These are phyloP conservation scores for Adansonia madagascariensis DNA, from an alignment of 441 rosid species.

Conservation along the genomic window DNA sequence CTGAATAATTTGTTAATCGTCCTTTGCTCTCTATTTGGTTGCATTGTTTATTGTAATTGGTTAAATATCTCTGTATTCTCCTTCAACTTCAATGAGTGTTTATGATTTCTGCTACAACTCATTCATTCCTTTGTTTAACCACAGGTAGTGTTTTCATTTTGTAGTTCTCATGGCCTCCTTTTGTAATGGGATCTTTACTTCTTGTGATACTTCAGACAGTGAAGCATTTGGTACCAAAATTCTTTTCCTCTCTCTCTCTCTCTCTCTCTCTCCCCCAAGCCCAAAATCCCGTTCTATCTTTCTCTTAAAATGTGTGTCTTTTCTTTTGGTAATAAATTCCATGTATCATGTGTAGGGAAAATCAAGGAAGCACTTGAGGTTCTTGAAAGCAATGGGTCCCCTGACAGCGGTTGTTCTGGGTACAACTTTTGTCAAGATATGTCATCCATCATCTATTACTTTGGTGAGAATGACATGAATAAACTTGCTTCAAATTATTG, in stretches of 20 bases:
- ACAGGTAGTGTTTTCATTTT: constrained; percentile 65
- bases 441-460: constrained; percentile 72
- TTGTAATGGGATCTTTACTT: constrained; percentile 86
- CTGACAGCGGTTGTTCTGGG: constrained; percentile 90
- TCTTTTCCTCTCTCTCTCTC: neutral
- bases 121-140: constrained; percentile 49
- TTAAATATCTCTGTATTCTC: neutral
- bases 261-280: neutral
- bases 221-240: constrained; percentile 80
- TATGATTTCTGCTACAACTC: constrained; percentile 39
- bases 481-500: constrained; percentile 17
- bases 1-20: constrained; percentile 1
- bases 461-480: constrained; percentile 59
- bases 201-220: constrained; percentile 76
- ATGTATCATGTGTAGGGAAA: constrained; percentile 71
- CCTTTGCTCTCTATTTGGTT: constrained; percentile 11
- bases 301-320: neutral
- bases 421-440: constrained; percentile 78
- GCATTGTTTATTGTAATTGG: constrained; percentile 19
- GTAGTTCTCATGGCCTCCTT: constrained; percentile 99
- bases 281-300: neutral
- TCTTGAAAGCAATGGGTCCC: constrained; percentile 88
- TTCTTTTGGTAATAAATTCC: constrained; percentile 14
- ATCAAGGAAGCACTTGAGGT: constrained; percentile 74
- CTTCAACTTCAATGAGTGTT: constrained; percentile 20